These are phyloP conservation scores for Zychaea mexicana DNA, from an alignment of 371 early-diverging fungal species.

Conservation along the genomic window DNA sequence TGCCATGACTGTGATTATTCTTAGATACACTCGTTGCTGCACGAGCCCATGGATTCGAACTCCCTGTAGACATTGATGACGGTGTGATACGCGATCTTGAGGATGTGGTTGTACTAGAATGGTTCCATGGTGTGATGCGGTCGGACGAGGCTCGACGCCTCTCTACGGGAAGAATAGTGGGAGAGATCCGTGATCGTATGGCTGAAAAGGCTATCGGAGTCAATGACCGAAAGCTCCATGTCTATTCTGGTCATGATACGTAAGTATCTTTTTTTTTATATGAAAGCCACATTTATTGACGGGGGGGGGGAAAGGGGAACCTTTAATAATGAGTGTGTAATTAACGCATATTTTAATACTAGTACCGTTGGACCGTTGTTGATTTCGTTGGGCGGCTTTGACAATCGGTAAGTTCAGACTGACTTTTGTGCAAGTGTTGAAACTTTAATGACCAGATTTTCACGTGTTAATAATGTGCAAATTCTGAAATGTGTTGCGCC, in stretches of 20 bases:
- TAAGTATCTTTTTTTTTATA: conserved; percentile 19
- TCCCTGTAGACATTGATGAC: conserved; percentile 56
- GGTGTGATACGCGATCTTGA: conserved; percentile 35
- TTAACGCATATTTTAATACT: conserved; percentile 6
- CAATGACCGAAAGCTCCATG: conserved; percentile 53
- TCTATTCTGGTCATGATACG: conserved; percentile 84
- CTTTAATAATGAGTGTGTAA: background rate
- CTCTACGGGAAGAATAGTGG: conserved; percentile 56
- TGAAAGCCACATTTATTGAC: background rate
- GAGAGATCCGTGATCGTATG: conserved; percentile 56
- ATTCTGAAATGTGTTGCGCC: no score
- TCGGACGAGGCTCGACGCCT: conserved; percentile 45
- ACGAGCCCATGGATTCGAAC: conserved; percentile 44
- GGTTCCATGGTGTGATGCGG: conserved; percentile 39
- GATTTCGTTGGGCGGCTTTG: conserved; percentile 54
- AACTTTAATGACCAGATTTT: no score
- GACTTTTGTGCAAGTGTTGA: no score
- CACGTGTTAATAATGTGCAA: conserved; percentile 5
- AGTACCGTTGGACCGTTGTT: conserved; percentile 72
- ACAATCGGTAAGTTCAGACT: conserved; percentile 41
- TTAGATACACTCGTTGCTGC: conserved; percentile 49
- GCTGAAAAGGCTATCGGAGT: conserved; percentile 33
- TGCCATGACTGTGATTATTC: no score
- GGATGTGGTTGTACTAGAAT: conserved; percentile 42
- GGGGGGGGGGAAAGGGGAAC: background rate